Base-by-base conservation (phyloP, 257 asterid species). In the Thymus mandschuricus region DNA sequence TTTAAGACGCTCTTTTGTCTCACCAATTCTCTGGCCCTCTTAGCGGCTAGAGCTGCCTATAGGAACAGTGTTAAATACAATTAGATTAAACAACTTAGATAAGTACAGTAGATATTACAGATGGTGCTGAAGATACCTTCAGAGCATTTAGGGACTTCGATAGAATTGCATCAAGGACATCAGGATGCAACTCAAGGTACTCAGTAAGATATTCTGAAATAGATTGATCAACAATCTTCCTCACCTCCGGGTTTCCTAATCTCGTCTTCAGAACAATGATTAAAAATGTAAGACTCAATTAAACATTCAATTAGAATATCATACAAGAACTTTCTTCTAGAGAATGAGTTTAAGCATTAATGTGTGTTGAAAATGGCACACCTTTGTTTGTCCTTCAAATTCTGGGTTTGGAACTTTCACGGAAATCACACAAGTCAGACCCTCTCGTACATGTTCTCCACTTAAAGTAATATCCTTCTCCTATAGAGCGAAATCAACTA, bases 341-440 rank as follows among this genome's bases (percentile, higher is more conserved):
- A 59, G 56, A 63, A 51, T 35, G 65, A 13, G n/a, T 72, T 38
- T 3, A 51, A 57, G 54, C 9, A 75, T 6, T 15, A 15, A 59
- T 51, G 46, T 44, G 74, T 40, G 45, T 10, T 56, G 12, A 44
- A 34, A 38, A 6, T 10, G 51, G 40, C 41, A 56, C 52, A 82
- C 99, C 99, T 95, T 95, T 52, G 99, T 95, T 75, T 95, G 99
- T 73, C 99, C 99, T 88, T 95, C 99, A 78, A 95, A 95, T 75
- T 95, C 99, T 9, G 99, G 99, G 78, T 89, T 89, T 10, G 90
- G 85, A 75, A 95, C 94, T 87, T 95, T 92, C 82, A 95, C 96
- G 2, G 98, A 89, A 68, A 92, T 80, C 74, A 95, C 93, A 80
- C 99, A 95, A 66, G 98, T 92, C 72, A 95, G 81, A 40, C 99